Evolutionary conservation across 1,139 yeast genomes (phyloP).

Genomic region (Yamadazyma buinensis): DNA sequence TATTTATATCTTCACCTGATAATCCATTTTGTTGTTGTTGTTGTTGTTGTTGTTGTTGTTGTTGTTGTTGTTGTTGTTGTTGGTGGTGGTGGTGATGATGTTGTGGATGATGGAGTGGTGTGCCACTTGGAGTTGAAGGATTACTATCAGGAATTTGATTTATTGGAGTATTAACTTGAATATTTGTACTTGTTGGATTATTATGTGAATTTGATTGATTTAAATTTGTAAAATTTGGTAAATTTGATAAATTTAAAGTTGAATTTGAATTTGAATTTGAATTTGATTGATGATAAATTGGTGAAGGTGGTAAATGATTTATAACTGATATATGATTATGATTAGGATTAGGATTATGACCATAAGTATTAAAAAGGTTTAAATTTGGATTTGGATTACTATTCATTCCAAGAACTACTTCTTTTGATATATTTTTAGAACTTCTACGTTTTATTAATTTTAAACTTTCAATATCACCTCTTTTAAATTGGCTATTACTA

Average conservation of each 20-base stretch:
- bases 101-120: conserved; percentile 10
- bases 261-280: too few species aligned
- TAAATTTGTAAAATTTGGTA: too few species aligned
- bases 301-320: too few species aligned
- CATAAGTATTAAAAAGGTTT: too few species aligned
- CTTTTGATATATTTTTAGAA: conserved; percentile 50
- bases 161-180: background rate
- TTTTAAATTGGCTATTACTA: conserved; percentile 58
- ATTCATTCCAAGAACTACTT: conserved; percentile 21
- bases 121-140: background rate
- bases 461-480: conserved; percentile 58
- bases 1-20: conserved; percentile 3
- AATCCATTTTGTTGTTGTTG: conserved; percentile 3
- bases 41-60: conserved; percentile 6
- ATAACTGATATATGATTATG: too few species aligned
- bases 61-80: conserved; percentile 12
- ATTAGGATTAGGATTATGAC: too few species aligned
- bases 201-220: conserved; percentile 24
- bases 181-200: conserved; percentile 12
- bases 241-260: too few species aligned
- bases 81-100: conserved; percentile 7
- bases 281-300: too few species aligned
- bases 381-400: too few species aligned
- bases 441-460: conserved; percentile 62
- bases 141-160: too few species aligned